Evolutionary conservation across 306 rosid species (phyloP), one percentile per base, ranked within the genome.

Genomic region (Vicia faba): DNA sequence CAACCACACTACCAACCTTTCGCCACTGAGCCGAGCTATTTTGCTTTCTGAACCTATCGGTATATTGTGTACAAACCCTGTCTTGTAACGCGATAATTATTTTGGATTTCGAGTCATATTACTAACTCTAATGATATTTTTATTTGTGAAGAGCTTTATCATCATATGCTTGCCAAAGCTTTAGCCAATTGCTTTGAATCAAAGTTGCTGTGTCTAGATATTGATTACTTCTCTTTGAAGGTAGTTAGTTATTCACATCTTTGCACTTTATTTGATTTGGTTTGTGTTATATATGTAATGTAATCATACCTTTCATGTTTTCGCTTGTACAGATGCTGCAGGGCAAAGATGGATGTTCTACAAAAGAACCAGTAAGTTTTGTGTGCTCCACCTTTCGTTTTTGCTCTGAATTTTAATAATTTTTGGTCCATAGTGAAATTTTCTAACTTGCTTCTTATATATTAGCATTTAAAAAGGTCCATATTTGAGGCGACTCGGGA

Each of bases 41-140:
- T 76, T 93, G 86, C 96, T 93, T 7, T 88, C 95, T 19, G 96
- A 96, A 77, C 91, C 88, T 16, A 57, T 85, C 16, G 97, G 98
- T 93, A 75, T 15, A 64, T 75, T 41, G 25, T 46, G 7, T 16
- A 26, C 14, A 51, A 50, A 3, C 54, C 40, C 16, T 41, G 29
- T 39, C 25, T n/a, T 51, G 29, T n/a, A n/a, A n/a, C n/a, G n/a
- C n/a, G n/a, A n/a, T n/a, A n/a, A n/a, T n/a, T 44, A 70, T 69
- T 10, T 57, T 33, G 12, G 46, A 29, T 51, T 71, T 41, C 10
- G 40, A 28, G 43, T 61, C 46, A 3, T 61, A 39, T 66, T 36
- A 53, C 78, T 70, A 15, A 70, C 36, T 12, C 40, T 61, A 55
- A 35, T 36, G 44, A 1, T 58, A 23, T 63, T 68, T 26, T 15